These are phyloP conservation scores for Daldinia concentrica DNA, from an alignment of 495 filamentous ascomycete species.

Conservation along the genomic window DNA sequence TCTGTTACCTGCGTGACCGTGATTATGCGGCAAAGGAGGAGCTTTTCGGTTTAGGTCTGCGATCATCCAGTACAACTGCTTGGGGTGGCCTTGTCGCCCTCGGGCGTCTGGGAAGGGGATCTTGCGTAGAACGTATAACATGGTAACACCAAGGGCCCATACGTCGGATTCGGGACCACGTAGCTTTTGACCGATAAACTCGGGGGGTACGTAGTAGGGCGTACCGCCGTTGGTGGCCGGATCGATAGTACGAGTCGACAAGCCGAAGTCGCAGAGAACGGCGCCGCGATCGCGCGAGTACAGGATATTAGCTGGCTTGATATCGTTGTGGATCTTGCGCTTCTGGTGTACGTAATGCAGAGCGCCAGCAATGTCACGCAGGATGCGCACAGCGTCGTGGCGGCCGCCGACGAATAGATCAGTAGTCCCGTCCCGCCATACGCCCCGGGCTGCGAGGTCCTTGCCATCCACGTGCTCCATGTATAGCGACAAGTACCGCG, in stretches of 20 bases:
- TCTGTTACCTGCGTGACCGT: conserved; percentile 32
- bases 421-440: conserved; percentile 51
- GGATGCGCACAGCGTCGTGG: conserved; percentile 54
- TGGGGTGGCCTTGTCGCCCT: conserved; percentile 52
- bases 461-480: conserved; percentile 62
- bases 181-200: conserved; percentile 58
- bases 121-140: conserved; percentile 60
- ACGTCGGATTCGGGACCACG: conserved; percentile 59
- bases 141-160: conserved; percentile 60
- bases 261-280: conserved; percentile 60
- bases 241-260: conserved; percentile 53
- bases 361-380: conserved; percentile 56
- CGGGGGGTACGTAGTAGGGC: conserved; percentile 61
- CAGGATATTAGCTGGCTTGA: conserved; percentile 63
- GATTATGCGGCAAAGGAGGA: conserved; percentile 3
- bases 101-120: conserved; percentile 58
- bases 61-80: conserved; percentile 59
- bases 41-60: conserved; percentile 49
- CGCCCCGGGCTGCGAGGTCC: conserved; percentile 52
- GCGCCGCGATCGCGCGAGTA: conserved; percentile 61
- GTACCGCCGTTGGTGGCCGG: conserved; percentile 56
- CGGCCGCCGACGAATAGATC: conserved; percentile 55
- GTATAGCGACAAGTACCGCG: conserved; percentile 59
- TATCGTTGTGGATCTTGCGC: conserved; percentile 60
- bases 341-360: conserved; percentile 58